Base-by-base conservation (phyloP, 176 grass and related monocot species). In the Carex kokanica region DNA sequence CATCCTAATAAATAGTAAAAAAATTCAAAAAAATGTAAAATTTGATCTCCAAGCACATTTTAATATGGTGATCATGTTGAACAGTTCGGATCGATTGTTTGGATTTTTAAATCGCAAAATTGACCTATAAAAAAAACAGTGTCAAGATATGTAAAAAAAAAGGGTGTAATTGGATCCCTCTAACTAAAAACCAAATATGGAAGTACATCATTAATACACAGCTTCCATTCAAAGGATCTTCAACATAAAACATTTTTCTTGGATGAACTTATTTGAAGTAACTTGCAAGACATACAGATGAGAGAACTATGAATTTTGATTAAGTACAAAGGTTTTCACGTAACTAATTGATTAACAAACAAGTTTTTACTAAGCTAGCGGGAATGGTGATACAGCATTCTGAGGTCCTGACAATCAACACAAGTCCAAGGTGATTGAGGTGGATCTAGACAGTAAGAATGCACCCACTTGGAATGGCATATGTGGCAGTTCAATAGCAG, bases 401-500 rank as follows among this genome's bases (percentile, higher is more conserved):
- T 84, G 36, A 86, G 89, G 67, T 93, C 91, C 84, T 88, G 88
- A 67, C 95, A 98, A 38, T 91, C 83, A 53, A 91, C 21, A 84
- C 95, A 98, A 14, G 88, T 95, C 95, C 95, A 95, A 0, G 84
- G 89, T 45, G 47, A 63, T 52, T 84, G 5, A 16, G 92, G 95
- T 25, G 95, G 92, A 43, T 98, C 90, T 6, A 98, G 91, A 87
- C 95, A 98, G 64, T 90, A 93, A 3, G 89, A 87, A 83, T 98
- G 95, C 53, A 98, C 84, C 92, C 95, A 98, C 70, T 86, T 88
- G 0, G 82, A 88, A 36, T 31, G 82, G 74, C 95, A 98, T 51
- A 91, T 84, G 3, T 90, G 40, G 85, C 95, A 98, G 79, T 88
- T 91, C 41, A 73, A 49, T 25, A 98, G 92, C 89, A 91, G 86